Percentiles rank a stretch among this genome's conserved stretches.
Conservation (phyloP, 352 stramenopile species). For the Globisporangium solare region DNA sequence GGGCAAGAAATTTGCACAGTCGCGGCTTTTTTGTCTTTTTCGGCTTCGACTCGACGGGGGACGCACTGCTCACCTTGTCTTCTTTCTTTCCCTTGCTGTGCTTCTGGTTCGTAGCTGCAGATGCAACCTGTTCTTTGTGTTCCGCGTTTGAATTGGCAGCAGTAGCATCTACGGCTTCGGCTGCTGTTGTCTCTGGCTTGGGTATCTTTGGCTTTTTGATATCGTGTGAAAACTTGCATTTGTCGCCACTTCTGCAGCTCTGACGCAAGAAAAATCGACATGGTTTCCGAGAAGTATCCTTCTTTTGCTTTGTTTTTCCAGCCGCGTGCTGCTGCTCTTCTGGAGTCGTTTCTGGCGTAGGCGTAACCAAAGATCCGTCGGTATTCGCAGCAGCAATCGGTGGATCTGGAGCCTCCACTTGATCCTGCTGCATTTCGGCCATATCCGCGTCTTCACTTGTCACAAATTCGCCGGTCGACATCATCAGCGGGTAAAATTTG, state of each 20-base stretch:
- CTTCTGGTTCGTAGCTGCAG: too few relatives aligned
- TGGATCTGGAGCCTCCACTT: not conserved
- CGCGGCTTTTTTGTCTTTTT: conserved; percentile 6
- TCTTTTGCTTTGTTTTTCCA: conserved; percentile 5
- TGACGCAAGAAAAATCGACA: conserved; percentile 55
- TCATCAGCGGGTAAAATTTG: conserved; percentile 42
- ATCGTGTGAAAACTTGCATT: conserved; percentile 59
- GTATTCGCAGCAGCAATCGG: not conserved
- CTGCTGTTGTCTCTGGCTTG: not conserved
- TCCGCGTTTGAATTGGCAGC: too few relatives aligned
- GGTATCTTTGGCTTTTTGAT: conserved; percentile 10
- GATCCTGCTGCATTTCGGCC: not conserved
- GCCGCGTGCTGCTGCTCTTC: not conserved
- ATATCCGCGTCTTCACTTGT: not conserved
- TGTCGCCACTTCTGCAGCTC: conserved; percentile 52
- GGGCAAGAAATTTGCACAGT: conserved; percentile 46
- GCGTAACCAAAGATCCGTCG: too few relatives aligned
- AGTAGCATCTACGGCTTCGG: too few relatives aligned
- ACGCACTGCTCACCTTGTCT: not conserved
- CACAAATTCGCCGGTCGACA: conserved; percentile 5
- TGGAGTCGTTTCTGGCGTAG: not conserved
- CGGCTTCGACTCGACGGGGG: conserved; percentile 2
- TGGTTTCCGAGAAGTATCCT: conserved; percentile 13
- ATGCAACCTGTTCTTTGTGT: too few relatives aligned
- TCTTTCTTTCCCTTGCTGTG: conserved; percentile 4